Percentiles rank a stretch among this genome's conserved stretches.
phyloP scores from a whole-genome alignment of 352 stramenopile species.

The Phytophthora sansomeana region DNA sequence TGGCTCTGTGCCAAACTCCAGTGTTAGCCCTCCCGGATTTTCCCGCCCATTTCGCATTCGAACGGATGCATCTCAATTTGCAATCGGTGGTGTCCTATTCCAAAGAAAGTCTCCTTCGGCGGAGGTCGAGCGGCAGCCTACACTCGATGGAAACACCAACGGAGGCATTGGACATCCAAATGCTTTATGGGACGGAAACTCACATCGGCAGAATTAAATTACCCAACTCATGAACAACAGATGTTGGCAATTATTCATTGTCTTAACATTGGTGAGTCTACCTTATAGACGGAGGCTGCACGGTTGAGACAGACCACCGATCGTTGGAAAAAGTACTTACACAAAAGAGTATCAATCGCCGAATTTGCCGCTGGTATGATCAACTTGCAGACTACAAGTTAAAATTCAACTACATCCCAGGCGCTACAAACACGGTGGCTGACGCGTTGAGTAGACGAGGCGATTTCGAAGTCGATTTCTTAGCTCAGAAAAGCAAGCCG shows the following conservation, averaged over 20 bases:
- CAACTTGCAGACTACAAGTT: slow-evolving; percentile 6
- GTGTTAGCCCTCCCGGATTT: slow-evolving; percentile 2
- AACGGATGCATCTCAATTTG: slow-evolving; percentile 11
- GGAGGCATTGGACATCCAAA: neutral
- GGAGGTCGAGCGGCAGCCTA: slow-evolving; percentile 6
- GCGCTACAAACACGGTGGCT: slow-evolving; percentile 11
- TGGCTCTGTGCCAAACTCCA: slow-evolving; percentile 1
- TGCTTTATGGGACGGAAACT: no score
- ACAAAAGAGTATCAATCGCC: slow-evolving; percentile 9
- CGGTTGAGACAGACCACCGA: slow-evolving; percentile 1
- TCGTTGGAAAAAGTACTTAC: neutral
- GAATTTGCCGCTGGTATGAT: slow-evolving; percentile 6
- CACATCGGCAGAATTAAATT: slow-evolving; percentile 16
- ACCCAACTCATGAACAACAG: slow-evolving; percentile 27
- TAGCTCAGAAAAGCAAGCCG: no score
- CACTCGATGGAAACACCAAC: neutral
- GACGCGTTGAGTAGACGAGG: slow-evolving; percentile 7
- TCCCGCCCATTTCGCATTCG: slow-evolving; percentile 4
- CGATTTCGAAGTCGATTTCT: slow-evolving; percentile 17
- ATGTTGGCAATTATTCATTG: slow-evolving; percentile 15
- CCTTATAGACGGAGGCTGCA: neutral
- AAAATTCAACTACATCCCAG: slow-evolving; percentile 12
- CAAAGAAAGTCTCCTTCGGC: neutral
- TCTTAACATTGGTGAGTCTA: slow-evolving; percentile 10
- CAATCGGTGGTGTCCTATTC: slow-evolving; percentile 8